Conservation (phyloP, 805 yeast genomes). For the Candida koratica region DNA sequence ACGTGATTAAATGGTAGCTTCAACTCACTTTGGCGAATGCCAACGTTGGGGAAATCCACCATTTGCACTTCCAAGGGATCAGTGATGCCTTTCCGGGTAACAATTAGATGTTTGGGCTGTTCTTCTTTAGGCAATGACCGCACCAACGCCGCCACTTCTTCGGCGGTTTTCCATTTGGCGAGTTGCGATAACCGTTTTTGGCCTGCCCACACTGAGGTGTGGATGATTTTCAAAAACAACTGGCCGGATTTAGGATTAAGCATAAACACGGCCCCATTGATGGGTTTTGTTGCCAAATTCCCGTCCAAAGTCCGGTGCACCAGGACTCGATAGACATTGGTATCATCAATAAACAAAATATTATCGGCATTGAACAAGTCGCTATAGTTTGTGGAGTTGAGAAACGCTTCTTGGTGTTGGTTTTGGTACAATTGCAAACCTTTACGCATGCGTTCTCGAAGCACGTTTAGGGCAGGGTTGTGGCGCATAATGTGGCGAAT, state of each 20-base stretch:
- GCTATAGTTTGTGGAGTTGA: conserved; percentile 84
- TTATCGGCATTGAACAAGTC: conserved; percentile 83
- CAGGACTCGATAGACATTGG: conserved; percentile 88
- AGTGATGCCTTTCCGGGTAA: conserved; percentile 82
- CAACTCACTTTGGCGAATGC: conserved; percentile 84
- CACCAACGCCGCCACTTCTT: conserved; percentile 88
- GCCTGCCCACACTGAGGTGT: conserved; percentile 95
- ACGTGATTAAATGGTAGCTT: conserved; percentile 88
- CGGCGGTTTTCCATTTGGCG: conserved; percentile 98
- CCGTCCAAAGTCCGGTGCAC: conserved; percentile 92
- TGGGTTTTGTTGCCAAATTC: conserved; percentile 84
- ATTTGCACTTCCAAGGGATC: conserved; percentile 96
- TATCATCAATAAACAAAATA: conserved; percentile 87
- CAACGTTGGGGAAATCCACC: conserved; percentile 91
- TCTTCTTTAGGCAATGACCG: conserved; percentile 89
- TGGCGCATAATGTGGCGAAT: conserved; percentile 92
- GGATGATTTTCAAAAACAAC: conserved; percentile 81
- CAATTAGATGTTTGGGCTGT: conserved; percentile 89
- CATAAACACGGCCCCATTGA: conserved; percentile 89
- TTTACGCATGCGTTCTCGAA: conserved; percentile 90
- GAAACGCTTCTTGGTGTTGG: conserved; percentile 86
- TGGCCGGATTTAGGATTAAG: conserved; percentile 91
- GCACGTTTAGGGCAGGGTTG: conserved; percentile 86
- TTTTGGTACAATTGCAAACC: conserved; percentile 92
- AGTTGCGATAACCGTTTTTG: conserved; percentile 89